Conservation (phyloP, 2,329 filamentous ascomycete genomes). For the Acarospora socialis region DNA sequence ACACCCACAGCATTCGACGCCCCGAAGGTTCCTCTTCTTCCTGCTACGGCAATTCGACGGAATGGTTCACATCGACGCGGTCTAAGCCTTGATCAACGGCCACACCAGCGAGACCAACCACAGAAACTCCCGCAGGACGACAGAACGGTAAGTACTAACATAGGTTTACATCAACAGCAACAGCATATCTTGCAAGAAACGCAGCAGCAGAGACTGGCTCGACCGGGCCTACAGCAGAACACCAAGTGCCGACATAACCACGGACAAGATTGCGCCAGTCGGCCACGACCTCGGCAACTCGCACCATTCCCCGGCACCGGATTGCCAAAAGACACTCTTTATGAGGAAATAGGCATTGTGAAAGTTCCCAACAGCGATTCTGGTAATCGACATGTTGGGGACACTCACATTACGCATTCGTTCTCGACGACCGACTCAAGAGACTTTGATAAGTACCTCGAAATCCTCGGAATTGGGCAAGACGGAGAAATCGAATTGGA, state of each 20-base stretch:
- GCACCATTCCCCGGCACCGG: too few species aligned
- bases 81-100: slow-evolving; percentile 65
- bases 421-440: slow-evolving; percentile 4
- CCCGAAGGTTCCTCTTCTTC: slow-evolving; percentile 53
- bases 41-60: slow-evolving; percentile 37
- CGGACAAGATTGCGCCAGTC: too few species aligned
- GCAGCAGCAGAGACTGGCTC: slow-evolving; percentile 72
- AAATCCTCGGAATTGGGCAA: slow-evolving; percentile 10
- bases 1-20: slow-evolving; percentile 67
- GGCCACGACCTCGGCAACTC: too few species aligned
- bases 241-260: slow-evolving; percentile 29
- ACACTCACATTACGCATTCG: too few species aligned
- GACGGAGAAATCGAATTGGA: slow-evolving; percentile 6
- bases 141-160: slow-evolving; percentile 39
- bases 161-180: slow-evolving; percentile 43
- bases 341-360: too few species aligned
- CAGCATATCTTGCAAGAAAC: slow-evolving; percentile 80
- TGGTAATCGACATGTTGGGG: too few species aligned
- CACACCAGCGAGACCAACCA: slow-evolving; percentile 41
- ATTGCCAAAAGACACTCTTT: too few species aligned
- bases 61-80: slow-evolving; percentile 59
- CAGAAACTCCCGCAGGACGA: slow-evolving; percentile 34
- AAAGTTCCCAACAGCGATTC: too few species aligned
- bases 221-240: slow-evolving; percentile 49
- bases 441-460: slow-evolving; percentile 10